phyloP scores from a whole-genome alignment of 306 rosid genomes.

The Trifolium repens region DNA sequence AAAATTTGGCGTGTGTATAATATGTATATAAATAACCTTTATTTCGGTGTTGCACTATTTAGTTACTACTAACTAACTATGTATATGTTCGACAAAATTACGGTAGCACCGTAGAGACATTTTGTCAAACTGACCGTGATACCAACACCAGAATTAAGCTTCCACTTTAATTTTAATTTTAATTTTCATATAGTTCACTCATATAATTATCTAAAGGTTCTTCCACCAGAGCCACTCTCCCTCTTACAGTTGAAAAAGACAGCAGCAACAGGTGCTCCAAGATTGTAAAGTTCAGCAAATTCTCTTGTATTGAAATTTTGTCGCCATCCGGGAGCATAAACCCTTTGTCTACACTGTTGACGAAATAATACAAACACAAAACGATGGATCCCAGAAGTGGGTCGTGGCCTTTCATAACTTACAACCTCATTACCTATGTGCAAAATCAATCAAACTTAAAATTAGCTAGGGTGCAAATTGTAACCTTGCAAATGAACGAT shows the following conservation, averaged over 20 bases:
- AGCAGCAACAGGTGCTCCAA: conserved; percentile 80
- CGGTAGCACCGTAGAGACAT: not conserved
- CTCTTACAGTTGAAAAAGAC: conserved; percentile 78
- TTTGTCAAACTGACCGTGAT: not conserved
- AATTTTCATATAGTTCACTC: not conserved
- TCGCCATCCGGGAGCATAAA: conserved; percentile 87
- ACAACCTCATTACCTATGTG: conserved; percentile 44
- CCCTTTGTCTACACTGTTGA: conserved; percentile 73
- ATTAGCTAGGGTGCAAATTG: not conserved
- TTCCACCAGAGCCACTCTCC: conserved; percentile 75
- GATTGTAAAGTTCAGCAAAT: conserved; percentile 79
- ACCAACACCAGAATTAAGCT: not conserved
- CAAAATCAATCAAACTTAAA: not conserved
- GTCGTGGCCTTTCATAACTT: conserved; percentile 60
- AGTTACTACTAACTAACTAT: not conserved
- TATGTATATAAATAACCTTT: not conserved
- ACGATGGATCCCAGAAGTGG: conserved; percentile 76
- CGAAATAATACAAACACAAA: conserved; percentile 66
- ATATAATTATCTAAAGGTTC: conserved; percentile 41
- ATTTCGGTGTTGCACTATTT: not conserved
- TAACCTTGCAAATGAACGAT: not conserved
- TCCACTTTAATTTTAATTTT: not conserved
- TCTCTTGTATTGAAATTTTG: conserved; percentile 80
- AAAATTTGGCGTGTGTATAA: not conserved
- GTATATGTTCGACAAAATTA: too few relatives aligned